Base-by-base conservation (phyloP, 495 filamentous ascomycete species). In the Lentithecium fluviatile region DNA sequence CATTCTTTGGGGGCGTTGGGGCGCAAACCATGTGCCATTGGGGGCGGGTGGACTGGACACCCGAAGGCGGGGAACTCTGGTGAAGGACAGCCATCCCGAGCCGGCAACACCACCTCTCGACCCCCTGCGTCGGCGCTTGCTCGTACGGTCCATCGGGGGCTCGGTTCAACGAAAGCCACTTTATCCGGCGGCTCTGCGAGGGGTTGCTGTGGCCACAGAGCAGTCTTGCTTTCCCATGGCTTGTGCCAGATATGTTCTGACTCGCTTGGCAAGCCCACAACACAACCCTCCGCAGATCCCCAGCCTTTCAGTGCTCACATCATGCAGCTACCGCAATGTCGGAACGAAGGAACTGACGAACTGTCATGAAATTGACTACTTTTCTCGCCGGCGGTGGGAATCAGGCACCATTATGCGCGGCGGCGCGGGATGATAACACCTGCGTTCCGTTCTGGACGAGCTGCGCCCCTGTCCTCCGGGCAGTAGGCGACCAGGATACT, bases 351-450 rank as follows among this genome's bases (percentile, higher is more conserved):
- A 25, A 49, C 23, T 7, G 15, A 7, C 20, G 32, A 4, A 34
- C 25, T 54, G 55, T 64, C 61, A 64, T 64, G 48, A 52, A 64
- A 58, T 64, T 48, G 54, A 19, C 60, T 64, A 64, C 40, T 43
- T 64, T 64, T 47, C 15, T 40, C 37, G 24, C 55, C 48, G 47
- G 49, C 40, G 8, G n/a, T 47, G 55, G 26, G 47, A 25, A 59
- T 55, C 61, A 54, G 54, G 62, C 43, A 60, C 50, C 17, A 17
- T 15, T 20, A 25, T 49, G 32, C 17, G 24, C 32, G 49, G 25
- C 25, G 37, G 56, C 56, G 62, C 45, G 56, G 56, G 55, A 65
- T 65, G 62, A 55, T 65, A 36, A 49, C 49, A 60, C 38, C 34
- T 55, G 25, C 10, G 24, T 23, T 21, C 26, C 45, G 4, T 20